A percentile compares a stretch with the other conserved stretches of the same genome.
Conservation (phyloP, 2,329 filamentous ascomycete species). For the Calycina herbarum region DNA sequence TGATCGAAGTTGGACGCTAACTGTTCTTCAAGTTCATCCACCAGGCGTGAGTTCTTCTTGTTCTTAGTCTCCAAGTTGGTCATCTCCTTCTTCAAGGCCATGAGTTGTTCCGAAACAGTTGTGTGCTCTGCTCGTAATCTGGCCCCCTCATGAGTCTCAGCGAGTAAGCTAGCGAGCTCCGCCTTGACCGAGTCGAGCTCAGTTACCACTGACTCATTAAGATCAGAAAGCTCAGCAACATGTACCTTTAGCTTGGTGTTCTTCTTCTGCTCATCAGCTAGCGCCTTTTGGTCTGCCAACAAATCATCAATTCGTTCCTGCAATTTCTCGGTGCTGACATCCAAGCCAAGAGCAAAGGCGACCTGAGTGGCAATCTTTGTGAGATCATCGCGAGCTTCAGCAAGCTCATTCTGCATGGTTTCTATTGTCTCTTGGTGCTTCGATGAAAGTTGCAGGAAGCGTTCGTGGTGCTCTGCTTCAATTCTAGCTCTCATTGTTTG, state of each 20-base stretch:
- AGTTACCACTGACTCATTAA: constrained; percentile 59
- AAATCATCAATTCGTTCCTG: constrained; percentile 60
- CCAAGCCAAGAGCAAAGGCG: constrained; percentile 57
- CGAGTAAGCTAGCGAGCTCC: constrained; percentile 53
- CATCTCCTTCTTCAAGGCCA: constrained; percentile 66
- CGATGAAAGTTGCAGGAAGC: constrained; percentile 57
- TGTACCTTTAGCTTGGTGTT: constrained; percentile 56
- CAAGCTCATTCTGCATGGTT: constrained; percentile 61
- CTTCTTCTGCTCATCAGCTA: constrained; percentile 59
- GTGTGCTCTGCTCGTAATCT: constrained; percentile 45
- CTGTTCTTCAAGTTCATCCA: constrained; percentile 96
- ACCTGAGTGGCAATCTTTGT: constrained; percentile 65
- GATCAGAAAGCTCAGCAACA: constrained; percentile 56
- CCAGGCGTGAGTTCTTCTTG: constrained; percentile 86
- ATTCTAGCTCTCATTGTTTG: constrained; percentile 49
- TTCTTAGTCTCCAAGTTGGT: constrained; percentile 65
- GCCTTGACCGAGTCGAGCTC: constrained; percentile 63
- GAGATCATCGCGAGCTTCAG: constrained; percentile 65
- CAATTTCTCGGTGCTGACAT: constrained; percentile 68
- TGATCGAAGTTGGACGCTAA: constrained; percentile 94
- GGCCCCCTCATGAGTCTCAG: constrained; percentile 47
- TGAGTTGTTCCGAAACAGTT: constrained; percentile 55
- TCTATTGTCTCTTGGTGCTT: constrained; percentile 59
- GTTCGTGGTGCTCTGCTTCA: constrained; percentile 56
- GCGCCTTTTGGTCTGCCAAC: constrained; percentile 57